phyloP scores from a whole-genome alignment of 345 rosid genomes.

The Melastoma malabathricum region DNA sequence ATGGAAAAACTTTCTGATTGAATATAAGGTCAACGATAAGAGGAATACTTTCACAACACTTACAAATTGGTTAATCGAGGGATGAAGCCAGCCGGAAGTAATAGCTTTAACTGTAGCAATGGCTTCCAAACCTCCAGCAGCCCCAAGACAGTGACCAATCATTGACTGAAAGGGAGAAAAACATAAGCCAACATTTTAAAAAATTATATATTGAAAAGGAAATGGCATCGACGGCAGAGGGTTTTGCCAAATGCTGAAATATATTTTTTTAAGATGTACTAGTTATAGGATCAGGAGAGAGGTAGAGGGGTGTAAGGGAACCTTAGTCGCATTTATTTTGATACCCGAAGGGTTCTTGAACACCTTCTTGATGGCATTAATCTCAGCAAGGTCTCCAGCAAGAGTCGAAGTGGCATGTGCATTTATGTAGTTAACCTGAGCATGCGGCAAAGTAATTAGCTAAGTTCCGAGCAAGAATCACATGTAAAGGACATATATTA shows the following conservation, averaged over 20 bases:
- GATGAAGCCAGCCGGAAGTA: slow-evolving; percentile 94
- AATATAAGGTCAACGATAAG: not conserved
- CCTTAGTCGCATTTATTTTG: slow-evolving; percentile 98
- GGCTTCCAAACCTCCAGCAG: slow-evolving; percentile 97
- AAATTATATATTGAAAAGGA: no score
- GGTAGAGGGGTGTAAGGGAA: slow-evolving; percentile 13
- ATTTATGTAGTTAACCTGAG: slow-evolving; percentile 89
- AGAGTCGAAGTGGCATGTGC: slow-evolving; percentile 97
- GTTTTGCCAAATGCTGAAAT: not conserved
- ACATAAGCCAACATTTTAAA: not conserved
- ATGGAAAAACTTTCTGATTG: not conserved
- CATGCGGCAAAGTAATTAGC: slow-evolving; percentile 4
- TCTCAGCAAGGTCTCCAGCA: slow-evolving; percentile 98
- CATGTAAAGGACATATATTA: no score
- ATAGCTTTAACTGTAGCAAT: slow-evolving; percentile 84
- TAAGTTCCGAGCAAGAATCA: not conserved
- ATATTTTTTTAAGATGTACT: not conserved
- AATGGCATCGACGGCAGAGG: no score
- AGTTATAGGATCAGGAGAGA: not conserved
- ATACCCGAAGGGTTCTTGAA: slow-evolving; percentile 70
- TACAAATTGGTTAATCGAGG: slow-evolving; percentile 89
- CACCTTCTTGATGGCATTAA: slow-evolving; percentile 89
- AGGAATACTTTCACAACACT: slow-evolving; percentile 11
- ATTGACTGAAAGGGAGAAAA: slow-evolving; percentile 47
- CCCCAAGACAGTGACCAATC: slow-evolving; percentile 99